These are phyloP conservation scores for Ulota crispa DNA, from an alignment of 225 moss, liverwort and hornwort species.

Conservation along the genomic window DNA sequence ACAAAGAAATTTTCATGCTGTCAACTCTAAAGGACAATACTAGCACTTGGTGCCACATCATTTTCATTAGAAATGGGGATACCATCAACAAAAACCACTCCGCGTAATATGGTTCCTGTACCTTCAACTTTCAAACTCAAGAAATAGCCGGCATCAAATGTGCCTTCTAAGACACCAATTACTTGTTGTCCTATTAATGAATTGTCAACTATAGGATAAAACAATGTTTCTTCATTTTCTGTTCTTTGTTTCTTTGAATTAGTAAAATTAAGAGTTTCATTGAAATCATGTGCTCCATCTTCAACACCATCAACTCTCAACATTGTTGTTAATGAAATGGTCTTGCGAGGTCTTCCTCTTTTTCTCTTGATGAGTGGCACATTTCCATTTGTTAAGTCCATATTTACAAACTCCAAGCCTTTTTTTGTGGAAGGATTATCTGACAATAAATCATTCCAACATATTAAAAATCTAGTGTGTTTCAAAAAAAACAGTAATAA, in stretches of 20 bases:
- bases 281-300: constrained; percentile 18
- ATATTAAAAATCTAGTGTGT: background rate
- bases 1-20: rapidly evolving
- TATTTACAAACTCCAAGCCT: background rate
- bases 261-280: constrained; percentile 19
- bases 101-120: constrained; percentile 59
- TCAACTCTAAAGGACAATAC: constrained; percentile 44
- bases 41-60: constrained; percentile 41
- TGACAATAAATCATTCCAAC: background rate
- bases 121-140: constrained; percentile 72
- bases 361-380: constrained; percentile 58
- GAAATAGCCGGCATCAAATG: constrained; percentile 87
- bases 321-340: constrained; percentile 56
- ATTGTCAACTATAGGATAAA: constrained; percentile 48
- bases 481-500: rapidly evolving
- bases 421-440: background rate
- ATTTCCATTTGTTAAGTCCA: constrained; percentile 35
- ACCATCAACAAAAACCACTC: constrained; percentile 75
- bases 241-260: constrained; percentile 62
- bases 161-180: constrained; percentile 79
- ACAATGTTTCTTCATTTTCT: constrained; percentile 48
- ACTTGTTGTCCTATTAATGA: constrained; percentile 80
- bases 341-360: constrained; percentile 85
- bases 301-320: constrained; percentile 40
- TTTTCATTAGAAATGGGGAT: constrained; percentile 49